These are phyloP conservation scores for Ogataea pignaliae DNA, from an alignment of 805 yeast genomes.

Conservation along the genomic window DNA sequence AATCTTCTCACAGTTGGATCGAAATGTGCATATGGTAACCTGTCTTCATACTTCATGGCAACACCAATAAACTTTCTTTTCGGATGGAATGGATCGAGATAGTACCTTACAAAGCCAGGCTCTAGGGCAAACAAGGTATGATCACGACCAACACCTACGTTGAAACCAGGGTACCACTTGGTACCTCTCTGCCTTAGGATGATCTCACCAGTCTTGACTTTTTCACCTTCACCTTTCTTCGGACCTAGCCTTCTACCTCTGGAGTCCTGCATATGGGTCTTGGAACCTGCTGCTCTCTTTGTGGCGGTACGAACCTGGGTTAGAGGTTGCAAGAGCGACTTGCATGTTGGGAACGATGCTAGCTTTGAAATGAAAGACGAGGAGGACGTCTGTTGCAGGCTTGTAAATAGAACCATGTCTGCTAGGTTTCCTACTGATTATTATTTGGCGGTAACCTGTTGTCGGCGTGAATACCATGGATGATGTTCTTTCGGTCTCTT, in stretches of 20 bases:
- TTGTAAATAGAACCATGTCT: no score
- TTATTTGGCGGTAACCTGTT: no score
- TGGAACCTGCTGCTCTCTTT: slow-evolving; percentile 93
- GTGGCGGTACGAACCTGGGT: slow-evolving; percentile 76
- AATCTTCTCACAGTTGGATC: slow-evolving; percentile 84
- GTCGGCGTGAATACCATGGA: no score
- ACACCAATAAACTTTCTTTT: slow-evolving; percentile 86
- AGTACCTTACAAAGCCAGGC: slow-evolving; percentile 90
- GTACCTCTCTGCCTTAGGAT: slow-evolving; percentile 95
- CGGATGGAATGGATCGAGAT: slow-evolving; percentile 95
- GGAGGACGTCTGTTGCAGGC: no score
- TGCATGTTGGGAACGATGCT: neutral
- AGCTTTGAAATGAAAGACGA: no score
- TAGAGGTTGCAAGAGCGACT: neutral
- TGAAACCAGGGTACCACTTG: slow-evolving; percentile 89
- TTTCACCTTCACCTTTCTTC: slow-evolving; percentile 75
- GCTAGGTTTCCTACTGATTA: no score
- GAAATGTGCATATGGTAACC: slow-evolving; percentile 85
- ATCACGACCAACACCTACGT: slow-evolving; percentile 85
- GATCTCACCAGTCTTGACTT: slow-evolving; percentile 79
- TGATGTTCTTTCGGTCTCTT: no score
- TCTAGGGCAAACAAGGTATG: slow-evolving; percentile 89
- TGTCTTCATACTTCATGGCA: slow-evolving; percentile 58
- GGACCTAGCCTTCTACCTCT: slow-evolving; percentile 94
- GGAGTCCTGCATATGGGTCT: slow-evolving; percentile 88